Percentiles rank a stretch among this genome's conserved stretches.
These are phyloP conservation scores for Psilocybe mexicana DNA, from an alignment of 1,284 basidiomycete species.

Conservation along the genomic window DNA sequence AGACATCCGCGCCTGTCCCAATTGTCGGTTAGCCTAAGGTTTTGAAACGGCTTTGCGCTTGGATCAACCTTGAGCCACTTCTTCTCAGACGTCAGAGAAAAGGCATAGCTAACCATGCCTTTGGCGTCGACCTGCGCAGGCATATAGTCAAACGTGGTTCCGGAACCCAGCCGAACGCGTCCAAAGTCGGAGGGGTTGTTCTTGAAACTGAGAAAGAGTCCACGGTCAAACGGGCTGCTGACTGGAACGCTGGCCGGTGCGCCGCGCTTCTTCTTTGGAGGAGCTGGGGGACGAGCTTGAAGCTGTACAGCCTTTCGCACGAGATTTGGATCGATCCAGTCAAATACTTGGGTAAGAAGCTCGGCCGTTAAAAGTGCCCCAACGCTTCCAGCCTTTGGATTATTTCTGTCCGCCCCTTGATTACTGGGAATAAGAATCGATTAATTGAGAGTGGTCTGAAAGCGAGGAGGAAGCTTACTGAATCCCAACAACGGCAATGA, in stretches of 20 bases:
- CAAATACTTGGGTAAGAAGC: slow-evolving; percentile 1
- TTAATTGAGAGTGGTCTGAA: not conserved
- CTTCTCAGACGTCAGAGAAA: not conserved
- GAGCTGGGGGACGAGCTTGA: slow-evolving; percentile 1
- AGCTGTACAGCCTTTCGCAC: slow-evolving; percentile 4
- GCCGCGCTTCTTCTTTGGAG: too few species aligned
- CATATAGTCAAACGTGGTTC: slow-evolving; percentile 8
- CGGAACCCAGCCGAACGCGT: slow-evolving; percentile 6
- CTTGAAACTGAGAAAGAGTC: slow-evolving; percentile 8
- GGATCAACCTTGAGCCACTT: slow-evolving; percentile 4
- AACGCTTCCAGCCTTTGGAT: not conserved
- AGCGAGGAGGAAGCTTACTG: not conserved
- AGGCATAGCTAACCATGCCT: not conserved
- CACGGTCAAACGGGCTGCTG: not conserved
- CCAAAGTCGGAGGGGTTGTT: not conserved
- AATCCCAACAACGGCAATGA: not conserved
- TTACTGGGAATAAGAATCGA: not conserved
- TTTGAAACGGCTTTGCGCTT: slow-evolving; percentile 1
- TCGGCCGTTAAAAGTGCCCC: slow-evolving; percentile 1
- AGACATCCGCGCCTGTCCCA: not conserved
- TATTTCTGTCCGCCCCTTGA: not conserved
- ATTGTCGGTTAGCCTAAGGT: not conserved
- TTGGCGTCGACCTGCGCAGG: slow-evolving; percentile 2
- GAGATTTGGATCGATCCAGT: not conserved
- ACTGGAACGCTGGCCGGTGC: not conserved